These are phyloP conservation scores for Suillus subluteus DNA, from an alignment of 768 basidiomycete species.

Conservation along the genomic window DNA sequence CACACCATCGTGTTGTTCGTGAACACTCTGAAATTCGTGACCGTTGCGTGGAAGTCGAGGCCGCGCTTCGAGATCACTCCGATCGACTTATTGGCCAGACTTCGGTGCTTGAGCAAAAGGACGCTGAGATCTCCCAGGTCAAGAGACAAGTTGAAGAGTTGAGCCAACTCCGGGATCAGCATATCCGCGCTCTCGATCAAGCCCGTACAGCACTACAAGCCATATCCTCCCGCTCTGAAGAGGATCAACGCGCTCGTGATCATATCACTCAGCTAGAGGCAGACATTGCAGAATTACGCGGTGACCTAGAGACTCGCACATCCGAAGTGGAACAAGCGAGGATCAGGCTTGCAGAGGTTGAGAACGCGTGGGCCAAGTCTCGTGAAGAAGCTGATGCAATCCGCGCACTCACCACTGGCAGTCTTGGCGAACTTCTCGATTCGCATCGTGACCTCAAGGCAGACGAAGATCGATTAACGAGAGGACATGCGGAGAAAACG, in stretches of 20 bases:
- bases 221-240: slow-evolving; percentile 75
- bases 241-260: slow-evolving; percentile 71
- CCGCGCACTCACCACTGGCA: slow-evolving; percentile 82
- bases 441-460: slow-evolving; percentile 83
- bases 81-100: slow-evolving; percentile 75
- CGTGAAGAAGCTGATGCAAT: slow-evolving; percentile 93
- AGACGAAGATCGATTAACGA: slow-evolving; percentile 77
- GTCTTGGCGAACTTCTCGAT: slow-evolving; percentile 85
- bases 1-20: slow-evolving; percentile 63
- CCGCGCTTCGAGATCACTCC: slow-evolving; percentile 72
- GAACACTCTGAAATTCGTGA: slow-evolving; percentile 75
- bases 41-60: slow-evolving; percentile 60
- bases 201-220: slow-evolving; percentile 76
- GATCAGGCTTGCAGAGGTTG: slow-evolving; percentile 72
- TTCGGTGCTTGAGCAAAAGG: slow-evolving; percentile 74
- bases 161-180: slow-evolving; percentile 72
- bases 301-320: slow-evolving; percentile 77
- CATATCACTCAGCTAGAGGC: slow-evolving; percentile 72
- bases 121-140: slow-evolving; percentile 72
- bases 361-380: slow-evolving; percentile 90
- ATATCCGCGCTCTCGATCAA: slow-evolving; percentile 87
- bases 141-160: slow-evolving; percentile 76
- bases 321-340: slow-evolving; percentile 75
- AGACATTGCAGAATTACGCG: slow-evolving; percentile 77
- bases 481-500: slow-evolving; percentile 82